Evolutionary conservation across 2,329 filamentous ascomycete genomes (phyloP).

Genomic region (Penicillium glabrum): DNA sequence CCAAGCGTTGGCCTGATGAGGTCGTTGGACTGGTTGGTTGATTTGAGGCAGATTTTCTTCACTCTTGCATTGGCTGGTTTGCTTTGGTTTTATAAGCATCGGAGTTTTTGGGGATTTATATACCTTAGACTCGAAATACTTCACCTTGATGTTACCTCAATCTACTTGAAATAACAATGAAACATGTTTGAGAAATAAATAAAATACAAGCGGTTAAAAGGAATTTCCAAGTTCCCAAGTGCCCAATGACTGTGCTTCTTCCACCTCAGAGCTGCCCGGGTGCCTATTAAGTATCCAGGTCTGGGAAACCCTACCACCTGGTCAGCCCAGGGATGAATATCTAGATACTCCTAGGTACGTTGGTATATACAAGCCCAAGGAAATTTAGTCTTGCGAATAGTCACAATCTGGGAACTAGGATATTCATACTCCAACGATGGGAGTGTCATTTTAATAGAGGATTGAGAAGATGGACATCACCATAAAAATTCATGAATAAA

Average conservation of each 20-base stretch:
- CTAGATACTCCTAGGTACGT: too few species aligned
- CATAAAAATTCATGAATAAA: not conserved
- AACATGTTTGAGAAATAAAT: not conserved
- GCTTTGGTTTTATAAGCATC: not conserved
- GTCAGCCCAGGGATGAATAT: too few species aligned
- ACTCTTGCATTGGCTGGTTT: not conserved
- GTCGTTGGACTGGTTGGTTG: slow-evolving; percentile 64
- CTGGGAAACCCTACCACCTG: too few species aligned
- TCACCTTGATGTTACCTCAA: not conserved
- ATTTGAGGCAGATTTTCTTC: not conserved
- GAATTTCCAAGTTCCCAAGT: too few species aligned
- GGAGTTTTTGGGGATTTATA: not conserved
- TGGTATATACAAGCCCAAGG: too few species aligned
- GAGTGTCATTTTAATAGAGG: too few species aligned
- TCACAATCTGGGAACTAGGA: too few species aligned
- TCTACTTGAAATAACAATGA: not conserved
- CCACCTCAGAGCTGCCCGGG: too few species aligned
- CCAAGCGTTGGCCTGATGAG: slow-evolving; percentile 76
- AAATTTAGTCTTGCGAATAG: too few species aligned
- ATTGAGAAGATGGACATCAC: not conserved
- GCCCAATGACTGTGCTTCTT: too few species aligned
- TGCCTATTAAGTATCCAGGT: too few species aligned
- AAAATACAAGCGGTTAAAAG: not conserved
- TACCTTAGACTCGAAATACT: not conserved
- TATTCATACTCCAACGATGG: too few species aligned